A percentile compares a stretch with the other conserved stretches of the same genome.
These are phyloP conservation scores for Botryosphaeria agaves DNA, from an alignment of 2,329 filamentous ascomycete species.

Conservation along the genomic window DNA sequence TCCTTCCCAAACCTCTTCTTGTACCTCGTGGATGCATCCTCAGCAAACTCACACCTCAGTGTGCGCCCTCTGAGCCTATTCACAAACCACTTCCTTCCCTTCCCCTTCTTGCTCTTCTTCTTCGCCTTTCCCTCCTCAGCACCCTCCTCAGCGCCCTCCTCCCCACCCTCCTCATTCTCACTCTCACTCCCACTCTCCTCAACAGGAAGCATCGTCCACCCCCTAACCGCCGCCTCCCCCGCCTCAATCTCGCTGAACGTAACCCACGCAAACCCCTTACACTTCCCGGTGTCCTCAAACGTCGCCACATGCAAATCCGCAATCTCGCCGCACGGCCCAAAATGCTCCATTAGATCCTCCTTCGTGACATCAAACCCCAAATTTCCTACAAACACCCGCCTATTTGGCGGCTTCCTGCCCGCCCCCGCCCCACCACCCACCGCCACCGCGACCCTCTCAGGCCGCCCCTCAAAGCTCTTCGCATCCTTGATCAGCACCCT, in stretches of 20 bases:
- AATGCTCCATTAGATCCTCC: slow-evolving; percentile 65
- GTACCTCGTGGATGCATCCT: slow-evolving; percentile 77
- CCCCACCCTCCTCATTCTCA: slow-evolving; percentile 26
- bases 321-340: slow-evolving; percentile 68
- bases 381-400: slow-evolving; percentile 64
- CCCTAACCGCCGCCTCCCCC: slow-evolving; percentile 61
- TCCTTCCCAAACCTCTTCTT: slow-evolving; percentile 86
- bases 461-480: slow-evolving; percentile 79
- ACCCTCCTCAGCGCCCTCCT: slow-evolving; percentile 35
- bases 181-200: slow-evolving; percentile 34
- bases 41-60: slow-evolving; percentile 81
- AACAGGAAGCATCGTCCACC: slow-evolving; percentile 57
- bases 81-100: slow-evolving; percentile 55
- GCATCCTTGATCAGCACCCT: slow-evolving; percentile 86
- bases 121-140: slow-evolving; percentile 12
- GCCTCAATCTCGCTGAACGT: slow-evolving; percentile 67
- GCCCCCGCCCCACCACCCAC: slow-evolving; percentile 20
- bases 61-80: slow-evolving; percentile 66
- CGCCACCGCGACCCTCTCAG: slow-evolving; percentile 39
- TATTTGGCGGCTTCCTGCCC: slow-evolving; percentile 46
- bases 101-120: slow-evolving; percentile 25
- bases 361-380: slow-evolving; percentile 39
- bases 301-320: slow-evolving; percentile 77
- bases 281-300: slow-evolving; percentile 93
- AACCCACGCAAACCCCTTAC: slow-evolving; percentile 94